A percentile compares a stretch with the other conserved stretches of the same genome.
Evolutionary conservation across 2,329 filamentous ascomycete species (phyloP).

Genomic region (Aspergillus sp.): DNA sequence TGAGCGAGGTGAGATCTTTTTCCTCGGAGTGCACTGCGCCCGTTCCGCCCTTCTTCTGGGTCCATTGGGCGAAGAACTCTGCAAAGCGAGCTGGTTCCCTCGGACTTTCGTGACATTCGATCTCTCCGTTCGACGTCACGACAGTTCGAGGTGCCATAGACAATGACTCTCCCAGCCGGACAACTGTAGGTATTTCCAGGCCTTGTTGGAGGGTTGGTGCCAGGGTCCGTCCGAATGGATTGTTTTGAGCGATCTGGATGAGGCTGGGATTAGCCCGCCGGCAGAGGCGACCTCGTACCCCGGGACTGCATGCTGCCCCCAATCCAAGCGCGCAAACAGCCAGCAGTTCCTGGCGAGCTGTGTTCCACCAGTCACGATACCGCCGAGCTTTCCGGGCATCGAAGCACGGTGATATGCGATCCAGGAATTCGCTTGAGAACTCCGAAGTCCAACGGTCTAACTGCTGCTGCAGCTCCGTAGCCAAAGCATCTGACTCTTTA

Average conservation of each 20-base stretch:
- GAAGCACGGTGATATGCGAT: constrained; percentile 90
- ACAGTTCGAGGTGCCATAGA: no score
- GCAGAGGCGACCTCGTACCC: constrained; percentile 97
- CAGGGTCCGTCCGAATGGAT: no score
- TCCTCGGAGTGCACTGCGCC: constrained; percentile 99
- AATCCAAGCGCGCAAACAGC: constrained; percentile 99
- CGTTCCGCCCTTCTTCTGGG: constrained; percentile 92
- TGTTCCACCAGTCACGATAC: constrained; percentile 99
- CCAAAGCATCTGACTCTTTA: no score
- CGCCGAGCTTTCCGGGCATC: constrained; percentile 86
- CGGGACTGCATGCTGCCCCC: constrained; percentile 81
- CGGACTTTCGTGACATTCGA: no score
- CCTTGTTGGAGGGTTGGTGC: no score
- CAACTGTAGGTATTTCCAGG: no score
- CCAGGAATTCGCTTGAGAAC: constrained; percentile 91
- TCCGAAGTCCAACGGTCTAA: constrained; percentile 91
- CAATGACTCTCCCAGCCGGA: no score
- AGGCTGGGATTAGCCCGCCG: constrained; percentile 83
- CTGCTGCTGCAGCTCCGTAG: constrained; percentile 74
- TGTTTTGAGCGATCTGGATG: no score
- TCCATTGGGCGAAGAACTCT: constrained; percentile 94
- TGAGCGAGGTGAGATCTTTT: constrained; percentile 91
- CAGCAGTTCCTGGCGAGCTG: constrained; percentile 92
- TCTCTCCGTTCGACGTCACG: no score
- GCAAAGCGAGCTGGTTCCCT: no score